A percentile compares a stretch with the other conserved stretches of the same genome.
phyloP scores from a whole-genome alignment of 2,329 filamentous ascomycete species.

The Lecanoromycetidae sp. region DNA sequence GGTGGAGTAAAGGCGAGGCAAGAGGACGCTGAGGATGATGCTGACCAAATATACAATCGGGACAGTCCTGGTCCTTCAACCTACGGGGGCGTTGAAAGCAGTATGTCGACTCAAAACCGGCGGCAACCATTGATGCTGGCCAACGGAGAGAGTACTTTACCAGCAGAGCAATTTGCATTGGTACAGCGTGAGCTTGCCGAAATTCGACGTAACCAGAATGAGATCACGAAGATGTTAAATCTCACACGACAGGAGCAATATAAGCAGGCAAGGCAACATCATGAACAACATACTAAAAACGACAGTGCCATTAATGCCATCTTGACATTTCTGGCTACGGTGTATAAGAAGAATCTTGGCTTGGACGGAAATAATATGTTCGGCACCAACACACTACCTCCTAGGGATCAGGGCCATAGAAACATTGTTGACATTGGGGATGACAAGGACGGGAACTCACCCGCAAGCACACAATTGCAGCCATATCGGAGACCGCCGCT shows the following conservation, averaged over 20 bases:
- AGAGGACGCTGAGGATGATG: slow-evolving; percentile 51
- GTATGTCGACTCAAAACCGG: slow-evolving; percentile 17
- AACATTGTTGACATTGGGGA: slow-evolving; percentile 54
- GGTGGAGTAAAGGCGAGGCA: slow-evolving; percentile 35
- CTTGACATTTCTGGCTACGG: slow-evolving; percentile 87
- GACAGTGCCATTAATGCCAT: slow-evolving; percentile 99
- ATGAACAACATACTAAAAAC: slow-evolving; percentile 86
- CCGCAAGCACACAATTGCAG: slow-evolving; percentile 28
- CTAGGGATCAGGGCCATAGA: slow-evolving; percentile 41
- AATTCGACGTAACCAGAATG: slow-evolving; percentile 72
- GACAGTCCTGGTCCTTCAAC: slow-evolving; percentile 24
- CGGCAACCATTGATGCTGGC: slow-evolving; percentile 32
- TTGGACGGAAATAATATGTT: slow-evolving; percentile 70
- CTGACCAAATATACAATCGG: slow-evolving; percentile 29
- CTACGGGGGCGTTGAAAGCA: slow-evolving; percentile 6
- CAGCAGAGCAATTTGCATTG: slow-evolving; percentile 61
- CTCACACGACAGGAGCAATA: slow-evolving; percentile 76
- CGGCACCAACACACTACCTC: slow-evolving; percentile 54
- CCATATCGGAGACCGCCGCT: slow-evolving; percentile 36
- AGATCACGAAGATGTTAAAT: slow-evolving; percentile 72
- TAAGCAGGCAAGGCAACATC: slow-evolving; percentile 73
- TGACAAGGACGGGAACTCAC: slow-evolving; percentile 30
- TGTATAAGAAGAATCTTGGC: slow-evolving; percentile 83
- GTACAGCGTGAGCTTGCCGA: slow-evolving; percentile 70
- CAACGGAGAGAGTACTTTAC: slow-evolving; percentile 33